These are phyloP conservation scores for Cucumis hystrix DNA, from an alignment of 306 rosid genomes.

Conservation along the genomic window DNA sequence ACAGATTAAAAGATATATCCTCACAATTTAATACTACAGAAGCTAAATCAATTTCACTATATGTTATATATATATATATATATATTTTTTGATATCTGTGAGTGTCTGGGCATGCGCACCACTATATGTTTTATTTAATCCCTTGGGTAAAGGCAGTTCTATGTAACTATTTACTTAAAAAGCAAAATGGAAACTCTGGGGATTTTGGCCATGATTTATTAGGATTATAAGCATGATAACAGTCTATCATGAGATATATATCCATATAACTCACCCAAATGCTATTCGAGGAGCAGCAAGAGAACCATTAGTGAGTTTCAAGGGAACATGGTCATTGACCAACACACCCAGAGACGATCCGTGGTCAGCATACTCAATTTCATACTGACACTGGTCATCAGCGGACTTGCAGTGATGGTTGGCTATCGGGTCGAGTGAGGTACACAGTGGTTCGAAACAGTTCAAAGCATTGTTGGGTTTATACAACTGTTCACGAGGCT, in stretches of 20 bases:
- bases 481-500: conserved; percentile 42
- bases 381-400: conserved; percentile 42
- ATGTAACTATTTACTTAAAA: neutral
- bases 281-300: conserved; percentile 21
- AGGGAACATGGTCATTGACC: conserved; percentile 34
- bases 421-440: conserved; percentile 6
- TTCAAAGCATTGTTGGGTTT: conserved; percentile 36
- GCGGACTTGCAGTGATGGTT: conserved; percentile 12
- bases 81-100: no score
- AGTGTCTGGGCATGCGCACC: no score
- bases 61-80: neutral
- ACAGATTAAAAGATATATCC: neutral
- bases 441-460: conserved; percentile 43
- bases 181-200: neutral
- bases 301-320: conserved; percentile 31
- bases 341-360: conserved; percentile 55
- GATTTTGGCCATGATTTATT: neutral
- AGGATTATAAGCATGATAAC: neutral
- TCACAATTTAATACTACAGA: neutral
- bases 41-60: neutral
- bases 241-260: neutral
- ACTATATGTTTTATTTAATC: no score
- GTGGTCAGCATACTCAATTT: conserved; percentile 44
- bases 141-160: neutral
- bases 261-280: conserved; percentile 41